Evolutionary conservation across 106 monocot genomes (phyloP).

Genomic region (Amphibolis antarctica): DNA sequence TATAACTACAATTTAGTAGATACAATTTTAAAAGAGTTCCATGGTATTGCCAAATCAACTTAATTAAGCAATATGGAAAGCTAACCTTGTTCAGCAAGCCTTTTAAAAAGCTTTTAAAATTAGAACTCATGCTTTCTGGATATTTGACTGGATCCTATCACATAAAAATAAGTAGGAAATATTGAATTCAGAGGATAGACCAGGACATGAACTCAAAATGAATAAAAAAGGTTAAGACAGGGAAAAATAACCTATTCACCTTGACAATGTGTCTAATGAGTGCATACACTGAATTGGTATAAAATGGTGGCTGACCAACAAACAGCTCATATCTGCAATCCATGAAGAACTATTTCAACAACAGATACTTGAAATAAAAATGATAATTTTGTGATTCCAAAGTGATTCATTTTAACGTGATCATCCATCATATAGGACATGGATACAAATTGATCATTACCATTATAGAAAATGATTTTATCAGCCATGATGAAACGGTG

Average conservation of each 20-base stretch:
- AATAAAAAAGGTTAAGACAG: not conserved
- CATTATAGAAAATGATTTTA: no score
- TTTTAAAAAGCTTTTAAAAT: constrained; percentile 87
- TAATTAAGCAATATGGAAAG: not conserved
- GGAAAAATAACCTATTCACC: constrained; percentile 17
- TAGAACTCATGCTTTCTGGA: constrained; percentile 87
- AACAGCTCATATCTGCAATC: constrained; percentile 80
- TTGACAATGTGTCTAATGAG: constrained; percentile 94
- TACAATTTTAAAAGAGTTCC: no score
- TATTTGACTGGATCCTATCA: constrained; percentile 98
- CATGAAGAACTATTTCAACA: not conserved
- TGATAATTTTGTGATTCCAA: no score
- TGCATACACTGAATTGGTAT: constrained; percentile 98
- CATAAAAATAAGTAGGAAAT: not conserved
- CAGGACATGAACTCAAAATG: not conserved
- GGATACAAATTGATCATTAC: no score
- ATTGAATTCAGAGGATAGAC: not conserved
- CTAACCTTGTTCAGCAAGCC: constrained; percentile 92
- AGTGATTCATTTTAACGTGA: no score
- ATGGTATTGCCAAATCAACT: no score
- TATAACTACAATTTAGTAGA: no score
- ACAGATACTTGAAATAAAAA: no score
- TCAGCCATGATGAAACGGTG: no score
- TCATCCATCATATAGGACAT: no score
- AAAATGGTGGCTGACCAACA: constrained; percentile 99